Percentiles rank a stretch among this genome's conserved stretches.
Conservation (phyloP, 2,329 filamentous ascomycete genomes). For the Fusarium napiforme region DNA sequence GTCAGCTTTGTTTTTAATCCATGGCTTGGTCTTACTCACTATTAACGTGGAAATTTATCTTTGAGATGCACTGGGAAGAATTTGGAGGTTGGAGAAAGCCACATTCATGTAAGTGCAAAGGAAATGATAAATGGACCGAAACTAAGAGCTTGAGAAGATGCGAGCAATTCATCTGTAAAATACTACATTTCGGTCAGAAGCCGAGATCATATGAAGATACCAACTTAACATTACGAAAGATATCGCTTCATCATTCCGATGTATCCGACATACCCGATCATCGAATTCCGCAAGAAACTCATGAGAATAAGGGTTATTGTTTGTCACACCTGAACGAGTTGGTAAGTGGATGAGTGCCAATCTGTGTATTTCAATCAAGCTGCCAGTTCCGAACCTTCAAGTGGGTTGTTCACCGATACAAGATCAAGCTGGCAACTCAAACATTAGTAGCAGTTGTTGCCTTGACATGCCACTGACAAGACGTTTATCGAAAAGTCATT, state of each 20-base stretch:
- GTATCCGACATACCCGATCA: conserved; percentile 18
- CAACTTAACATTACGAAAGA: background rate
- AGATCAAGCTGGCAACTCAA: background rate
- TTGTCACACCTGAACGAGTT: background rate
- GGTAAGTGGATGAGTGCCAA: background rate
- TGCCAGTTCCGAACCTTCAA: background rate
- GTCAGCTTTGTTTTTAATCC: background rate
- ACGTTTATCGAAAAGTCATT: background rate
- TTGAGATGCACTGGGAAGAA: background rate
- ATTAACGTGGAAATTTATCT: background rate
- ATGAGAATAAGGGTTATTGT: background rate
- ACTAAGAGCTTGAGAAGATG: background rate
- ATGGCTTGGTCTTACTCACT: background rate
- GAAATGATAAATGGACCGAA: background rate
- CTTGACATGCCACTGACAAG: background rate
- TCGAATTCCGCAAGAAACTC: background rate
- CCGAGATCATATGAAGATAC: background rate
- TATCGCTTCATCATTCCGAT: background rate
- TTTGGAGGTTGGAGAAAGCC: background rate
- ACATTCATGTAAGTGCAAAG: background rate
- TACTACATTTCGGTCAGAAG: background rate
- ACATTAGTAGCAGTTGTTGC: background rate
- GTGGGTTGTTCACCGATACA: background rate
- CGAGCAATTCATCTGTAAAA: background rate
- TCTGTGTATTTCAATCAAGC: background rate